Percentiles rank a stretch among this genome's conserved stretches.
These are phyloP conservation scores for Aotearoamyces nothofagi DNA, from an alignment of 2,329 filamentous ascomycete genomes.

Conservation along the genomic window DNA sequence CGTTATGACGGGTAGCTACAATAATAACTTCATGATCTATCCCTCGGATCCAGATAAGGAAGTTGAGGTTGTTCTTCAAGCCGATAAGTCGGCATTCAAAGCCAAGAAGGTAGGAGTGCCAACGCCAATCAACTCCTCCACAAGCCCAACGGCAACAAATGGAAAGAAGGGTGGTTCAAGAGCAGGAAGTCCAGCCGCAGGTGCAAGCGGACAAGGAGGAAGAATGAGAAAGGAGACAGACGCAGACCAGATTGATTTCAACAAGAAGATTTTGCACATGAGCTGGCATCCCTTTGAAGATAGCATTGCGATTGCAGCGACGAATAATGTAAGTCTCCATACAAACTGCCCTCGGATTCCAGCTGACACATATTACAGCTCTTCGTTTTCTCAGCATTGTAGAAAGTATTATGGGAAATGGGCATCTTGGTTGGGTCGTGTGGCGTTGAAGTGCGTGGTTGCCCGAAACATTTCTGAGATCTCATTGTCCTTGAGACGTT, in stretches of 20 bases:
- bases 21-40: constrained; percentile 99
- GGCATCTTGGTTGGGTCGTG: constrained; percentile 15
- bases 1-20: constrained; percentile 99
- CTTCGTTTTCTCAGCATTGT: constrained; percentile 68
- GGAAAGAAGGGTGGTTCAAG: constrained; percentile 82
- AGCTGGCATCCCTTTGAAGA: constrained; percentile 99
- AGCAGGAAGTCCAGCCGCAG: constrained; percentile 72
- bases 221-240: constrained; percentile 99
- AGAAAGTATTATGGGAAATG: constrained; percentile 19
- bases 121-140: constrained; percentile 80
- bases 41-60: constrained; percentile 92
- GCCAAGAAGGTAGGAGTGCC: constrained; percentile 98
- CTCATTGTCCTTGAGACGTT: no score
- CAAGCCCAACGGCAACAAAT: constrained; percentile 54
- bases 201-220: constrained; percentile 61
- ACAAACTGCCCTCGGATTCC: background rate
- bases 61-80: constrained; percentile 91
- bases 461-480: no score
- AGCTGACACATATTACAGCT: constrained; percentile 30
- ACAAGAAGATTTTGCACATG: constrained; percentile 99
- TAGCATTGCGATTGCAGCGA: constrained; percentile 97
- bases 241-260: constrained; percentile 98
- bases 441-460: constrained; percentile 18
- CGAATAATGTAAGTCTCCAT: constrained; percentile 79
- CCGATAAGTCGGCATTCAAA: constrained; percentile 98